phyloP scores from a whole-genome alignment of 495 filamentous ascomycete species.

The Lichenothelia convexa region DNA sequence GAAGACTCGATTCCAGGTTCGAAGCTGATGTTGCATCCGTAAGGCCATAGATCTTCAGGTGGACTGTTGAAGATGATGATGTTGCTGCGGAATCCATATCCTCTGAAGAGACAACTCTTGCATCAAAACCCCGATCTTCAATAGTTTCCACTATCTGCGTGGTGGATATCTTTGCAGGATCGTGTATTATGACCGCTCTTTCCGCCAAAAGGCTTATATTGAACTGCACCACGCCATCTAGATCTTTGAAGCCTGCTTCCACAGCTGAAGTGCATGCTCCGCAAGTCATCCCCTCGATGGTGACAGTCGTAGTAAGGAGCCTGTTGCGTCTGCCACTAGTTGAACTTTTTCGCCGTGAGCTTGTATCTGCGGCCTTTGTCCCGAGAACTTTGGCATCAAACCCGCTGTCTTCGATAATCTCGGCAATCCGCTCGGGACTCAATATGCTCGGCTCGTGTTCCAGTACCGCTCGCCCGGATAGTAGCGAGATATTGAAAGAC shows the following conservation, averaged over 20 bases:
- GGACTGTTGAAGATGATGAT: constrained; percentile 33
- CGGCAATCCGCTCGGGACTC: constrained; percentile 53
- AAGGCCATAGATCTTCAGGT: constrained; percentile 72
- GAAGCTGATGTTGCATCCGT: constrained; percentile 49
- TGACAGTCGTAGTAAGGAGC: constrained; percentile 55
- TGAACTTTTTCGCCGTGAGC: not conserved
- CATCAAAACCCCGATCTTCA: constrained; percentile 83
- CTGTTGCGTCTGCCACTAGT: constrained; percentile 8
- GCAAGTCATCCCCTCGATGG: constrained; percentile 90
- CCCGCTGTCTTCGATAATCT: constrained; percentile 31
- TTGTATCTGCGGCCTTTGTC: constrained; percentile 10
- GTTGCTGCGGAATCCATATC: constrained; percentile 24
- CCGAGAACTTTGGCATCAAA: constrained; percentile 26
- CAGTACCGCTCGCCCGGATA: constrained; percentile 42
- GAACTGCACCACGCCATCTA: constrained; percentile 66
- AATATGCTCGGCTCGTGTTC: constrained; percentile 26
- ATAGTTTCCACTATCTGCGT: constrained; percentile 60
- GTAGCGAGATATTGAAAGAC: constrained; percentile 25
- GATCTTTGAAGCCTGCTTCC: constrained; percentile 46
- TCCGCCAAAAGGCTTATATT: constrained; percentile 88
- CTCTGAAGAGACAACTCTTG: constrained; percentile 52
- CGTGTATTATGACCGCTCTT: constrained; percentile 75
- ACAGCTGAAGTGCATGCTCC: constrained; percentile 88
- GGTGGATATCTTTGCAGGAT: constrained; percentile 45
- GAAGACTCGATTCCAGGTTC: constrained; percentile 50